A percentile compares a stretch with the other conserved stretches of the same genome.
These are phyloP conservation scores for Erodium moschatum DNA, from an alignment of 441 rosid species.

Conservation along the genomic window DNA sequence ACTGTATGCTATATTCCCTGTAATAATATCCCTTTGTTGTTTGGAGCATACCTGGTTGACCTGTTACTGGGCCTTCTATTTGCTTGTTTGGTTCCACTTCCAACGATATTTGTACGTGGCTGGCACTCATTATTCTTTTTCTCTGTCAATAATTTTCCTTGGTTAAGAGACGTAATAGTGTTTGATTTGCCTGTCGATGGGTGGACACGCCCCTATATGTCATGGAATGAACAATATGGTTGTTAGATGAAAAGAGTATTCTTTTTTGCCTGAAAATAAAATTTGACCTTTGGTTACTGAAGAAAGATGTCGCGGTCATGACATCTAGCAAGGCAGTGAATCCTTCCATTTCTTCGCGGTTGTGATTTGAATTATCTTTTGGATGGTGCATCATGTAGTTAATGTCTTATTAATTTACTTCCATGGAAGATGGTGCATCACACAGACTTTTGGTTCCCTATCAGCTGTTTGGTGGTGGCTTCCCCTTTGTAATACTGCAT, in stretches of 20 bases:
- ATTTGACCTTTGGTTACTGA: conserved; percentile 1
- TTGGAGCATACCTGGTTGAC: background rate
- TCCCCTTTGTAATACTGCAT: background rate
- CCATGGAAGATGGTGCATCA: background rate
- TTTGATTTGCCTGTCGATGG: background rate
- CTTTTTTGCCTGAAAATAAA: background rate
- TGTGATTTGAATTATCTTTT: background rate
- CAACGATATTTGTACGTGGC: too few relatives aligned
- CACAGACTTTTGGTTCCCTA: background rate
- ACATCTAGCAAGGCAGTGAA: background rate
- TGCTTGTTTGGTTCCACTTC: background rate
- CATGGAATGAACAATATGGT: background rate
- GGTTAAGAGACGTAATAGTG: too few relatives aligned
- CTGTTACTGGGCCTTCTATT: background rate
- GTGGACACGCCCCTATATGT: background rate
- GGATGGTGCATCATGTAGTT: background rate
- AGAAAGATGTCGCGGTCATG: background rate
- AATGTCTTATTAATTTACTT: background rate
- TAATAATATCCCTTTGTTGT: background rate
- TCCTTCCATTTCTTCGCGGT: background rate
- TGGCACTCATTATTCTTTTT: too few relatives aligned
- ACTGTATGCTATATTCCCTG: conserved; percentile 1
- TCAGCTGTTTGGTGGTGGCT: background rate
- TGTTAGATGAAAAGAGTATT: background rate
- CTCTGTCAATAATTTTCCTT: too few relatives aligned